Percentiles rank a stretch among this genome's conserved stretches.
These are phyloP conservation scores for Begonia loranthoides DNA, from an alignment of 306 rosid species.

Conservation along the genomic window DNA sequence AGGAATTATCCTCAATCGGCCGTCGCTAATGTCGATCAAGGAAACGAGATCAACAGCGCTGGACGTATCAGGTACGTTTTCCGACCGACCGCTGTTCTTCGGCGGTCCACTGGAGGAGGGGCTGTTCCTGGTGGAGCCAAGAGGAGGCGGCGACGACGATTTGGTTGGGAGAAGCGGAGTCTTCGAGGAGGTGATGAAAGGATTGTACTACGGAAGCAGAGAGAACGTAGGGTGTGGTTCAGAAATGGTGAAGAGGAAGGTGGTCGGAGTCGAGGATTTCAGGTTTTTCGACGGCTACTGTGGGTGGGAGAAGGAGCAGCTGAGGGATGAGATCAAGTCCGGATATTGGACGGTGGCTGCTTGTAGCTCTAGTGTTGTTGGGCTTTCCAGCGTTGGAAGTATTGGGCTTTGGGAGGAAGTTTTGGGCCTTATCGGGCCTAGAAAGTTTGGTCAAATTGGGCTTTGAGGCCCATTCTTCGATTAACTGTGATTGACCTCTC, in stretches of 20 bases:
- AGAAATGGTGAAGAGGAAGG: slow-evolving; percentile 68
- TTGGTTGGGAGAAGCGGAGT: slow-evolving; percentile 52
- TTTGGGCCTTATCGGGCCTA: slow-evolving; percentile 60
- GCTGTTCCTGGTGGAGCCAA: slow-evolving; percentile 53
- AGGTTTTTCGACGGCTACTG: slow-evolving; percentile 93
- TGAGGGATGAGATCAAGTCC: slow-evolving; percentile 46
- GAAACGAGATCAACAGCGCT: slow-evolving; percentile 58
- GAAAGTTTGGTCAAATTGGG: slow-evolving; percentile 36
- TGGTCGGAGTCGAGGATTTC: slow-evolving; percentile 45
- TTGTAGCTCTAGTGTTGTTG: slow-evolving; percentile 67
- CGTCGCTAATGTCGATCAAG: slow-evolving; percentile 77
- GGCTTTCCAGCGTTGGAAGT: slow-evolving; percentile 24
- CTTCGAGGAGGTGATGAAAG: slow-evolving; percentile 74
- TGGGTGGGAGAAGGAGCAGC: slow-evolving; percentile 75
- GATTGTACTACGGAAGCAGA: slow-evolving; percentile 62
- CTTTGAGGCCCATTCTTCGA: too few relatives aligned
- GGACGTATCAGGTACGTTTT: slow-evolving; percentile 51
- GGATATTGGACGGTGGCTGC: slow-evolving; percentile 93
- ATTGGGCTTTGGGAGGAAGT: slow-evolving; percentile 69
- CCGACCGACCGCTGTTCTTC: slow-evolving; percentile 57
- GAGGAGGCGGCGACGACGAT: slow-evolving; percentile 19
- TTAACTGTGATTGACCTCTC: too few relatives aligned
- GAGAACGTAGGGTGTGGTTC: slow-evolving; percentile 80
- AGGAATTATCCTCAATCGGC: slow-evolving; percentile 67
- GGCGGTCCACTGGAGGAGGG: slow-evolving; percentile 86